Evolutionary conservation across 2,329 filamentous ascomycete genomes (phyloP).

Genomic region (Aspergillus sp.): DNA sequence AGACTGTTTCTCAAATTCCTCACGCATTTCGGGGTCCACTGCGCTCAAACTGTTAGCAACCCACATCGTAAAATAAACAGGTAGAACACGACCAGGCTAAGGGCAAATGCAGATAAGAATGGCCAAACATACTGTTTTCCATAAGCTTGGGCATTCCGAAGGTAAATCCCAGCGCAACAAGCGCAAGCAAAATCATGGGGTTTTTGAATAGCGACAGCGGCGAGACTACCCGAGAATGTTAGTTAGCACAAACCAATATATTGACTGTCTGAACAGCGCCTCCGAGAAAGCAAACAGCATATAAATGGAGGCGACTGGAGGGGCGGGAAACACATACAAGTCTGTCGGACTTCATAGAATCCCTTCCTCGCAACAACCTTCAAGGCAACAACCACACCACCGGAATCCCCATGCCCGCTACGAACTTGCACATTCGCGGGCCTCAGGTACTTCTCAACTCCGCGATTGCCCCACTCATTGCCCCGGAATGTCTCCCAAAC

Average conservation of each 20-base stretch:
- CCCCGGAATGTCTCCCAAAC: conserved; percentile 85
- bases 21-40: conserved; percentile 97
- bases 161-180: conserved; percentile 79
- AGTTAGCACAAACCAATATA: neutral
- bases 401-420: neutral
- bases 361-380: conserved; percentile 64
- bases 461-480: conserved; percentile 86
- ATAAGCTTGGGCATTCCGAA: conserved; percentile 93
- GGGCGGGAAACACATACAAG: conserved; percentile 60
- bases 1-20: conserved; percentile 89
- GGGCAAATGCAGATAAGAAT: neutral
- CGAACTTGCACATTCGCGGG: neutral
- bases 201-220: conserved; percentile 83
- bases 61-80: neutral
- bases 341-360: conserved; percentile 73
- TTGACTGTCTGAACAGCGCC: too few species aligned
- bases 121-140: conserved; percentile 76
- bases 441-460: conserved; percentile 49
- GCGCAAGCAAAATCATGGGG: conserved; percentile 92
- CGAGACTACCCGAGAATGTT: conserved; percentile 56
- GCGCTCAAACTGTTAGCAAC: conserved; percentile 2
- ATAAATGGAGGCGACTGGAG: neutral
- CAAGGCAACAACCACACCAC: conserved; percentile 58
- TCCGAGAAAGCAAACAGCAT: conserved; percentile 3
- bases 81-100: neutral